These are phyloP conservation scores for Endocladia muricata DNA, from an alignment of 31 red algal species.

Conservation along the genomic window DNA sequence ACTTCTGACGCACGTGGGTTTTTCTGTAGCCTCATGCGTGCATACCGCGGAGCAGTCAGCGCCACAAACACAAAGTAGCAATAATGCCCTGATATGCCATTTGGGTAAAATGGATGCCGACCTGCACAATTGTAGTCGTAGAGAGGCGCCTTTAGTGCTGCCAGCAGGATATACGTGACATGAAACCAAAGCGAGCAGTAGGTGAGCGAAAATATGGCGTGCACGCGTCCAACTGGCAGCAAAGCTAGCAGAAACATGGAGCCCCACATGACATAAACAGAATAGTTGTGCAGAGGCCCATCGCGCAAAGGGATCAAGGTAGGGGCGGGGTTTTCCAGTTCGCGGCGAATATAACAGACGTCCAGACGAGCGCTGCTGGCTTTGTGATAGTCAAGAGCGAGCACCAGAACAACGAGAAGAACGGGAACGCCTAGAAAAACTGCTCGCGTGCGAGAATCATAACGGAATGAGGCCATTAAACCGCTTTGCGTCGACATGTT, in stretches of 20 bases:
- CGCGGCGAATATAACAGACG: constrained; percentile 47
- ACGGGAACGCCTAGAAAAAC: constrained; percentile 2
- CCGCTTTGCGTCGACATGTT: too few relatives aligned
- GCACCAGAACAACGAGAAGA: constrained; percentile 21
- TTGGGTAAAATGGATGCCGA: constrained; percentile 45
- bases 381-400: background rate
- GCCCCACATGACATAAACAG: constrained; percentile 61
- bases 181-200: constrained; percentile 78
- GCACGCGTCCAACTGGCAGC: constrained; percentile 30
- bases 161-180: constrained; percentile 60
- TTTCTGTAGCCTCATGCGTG: constrained; percentile 9
- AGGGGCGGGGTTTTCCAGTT: constrained; percentile 26
- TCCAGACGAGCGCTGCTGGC: constrained; percentile 7
- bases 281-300: constrained; percentile 57
- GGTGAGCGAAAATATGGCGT: constrained; percentile 49
- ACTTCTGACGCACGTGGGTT: constrained; percentile 20
- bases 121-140: constrained; percentile 73
- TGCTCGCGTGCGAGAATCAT: background rate
- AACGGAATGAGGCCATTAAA: constrained; percentile 7
- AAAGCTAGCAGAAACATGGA: constrained; percentile 52
- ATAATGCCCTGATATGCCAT: constrained; percentile 85
- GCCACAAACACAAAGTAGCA: constrained; percentile 74
- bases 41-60: constrained; percentile 33
- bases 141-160: constrained; percentile 58
- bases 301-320: constrained; percentile 59